phyloP scores from a whole-genome alignment of 2,329 filamentous ascomycete genomes.

The Monosporascus sp. region DNA sequence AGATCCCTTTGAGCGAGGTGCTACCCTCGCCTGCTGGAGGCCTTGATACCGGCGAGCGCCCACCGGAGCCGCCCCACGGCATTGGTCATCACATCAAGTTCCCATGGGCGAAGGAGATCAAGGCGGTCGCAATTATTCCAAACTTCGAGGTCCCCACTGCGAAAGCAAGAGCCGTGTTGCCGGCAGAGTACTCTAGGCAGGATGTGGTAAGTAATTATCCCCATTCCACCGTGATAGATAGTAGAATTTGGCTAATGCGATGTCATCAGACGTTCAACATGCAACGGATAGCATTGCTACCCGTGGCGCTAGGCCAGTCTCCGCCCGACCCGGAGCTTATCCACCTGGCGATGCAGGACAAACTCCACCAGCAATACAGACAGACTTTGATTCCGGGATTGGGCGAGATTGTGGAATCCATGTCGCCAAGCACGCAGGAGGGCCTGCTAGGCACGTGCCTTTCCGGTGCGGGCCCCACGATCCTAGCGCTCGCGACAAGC shows the following conservation, averaged over 20 bases:
- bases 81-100: conserved; percentile 98
- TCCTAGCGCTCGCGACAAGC: conserved; percentile 83
- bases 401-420: conserved; percentile 82
- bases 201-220: conserved; percentile 62
- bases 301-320: conserved; percentile 81
- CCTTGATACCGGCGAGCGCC: conserved; percentile 78
- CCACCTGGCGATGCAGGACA: conserved; percentile 97
- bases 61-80: conserved; percentile 81
- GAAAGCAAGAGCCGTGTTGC: conserved; percentile 80
- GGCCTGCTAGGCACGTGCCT: conserved; percentile 92
- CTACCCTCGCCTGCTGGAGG: conserved; percentile 86
- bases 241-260: conserved; percentile 8
- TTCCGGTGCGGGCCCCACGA: conserved; percentile 91
- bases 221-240: background rate
- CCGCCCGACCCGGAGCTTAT: conserved; percentile 92
- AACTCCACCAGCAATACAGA: conserved; percentile 94
- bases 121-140: conserved; percentile 93
- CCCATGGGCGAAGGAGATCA: conserved; percentile 89
- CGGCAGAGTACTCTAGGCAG: conserved; percentile 68
- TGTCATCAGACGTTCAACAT: conserved; percentile 73
- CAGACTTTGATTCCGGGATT: conserved; percentile 87
- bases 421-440: conserved; percentile 80
- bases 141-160: conserved; percentile 95
- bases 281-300: conserved; percentile 85
- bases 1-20: conserved; percentile 92